phyloP scores from a whole-genome alignment of 768 basidiomycete genomes.

The Stropharia rugosoannulata region DNA sequence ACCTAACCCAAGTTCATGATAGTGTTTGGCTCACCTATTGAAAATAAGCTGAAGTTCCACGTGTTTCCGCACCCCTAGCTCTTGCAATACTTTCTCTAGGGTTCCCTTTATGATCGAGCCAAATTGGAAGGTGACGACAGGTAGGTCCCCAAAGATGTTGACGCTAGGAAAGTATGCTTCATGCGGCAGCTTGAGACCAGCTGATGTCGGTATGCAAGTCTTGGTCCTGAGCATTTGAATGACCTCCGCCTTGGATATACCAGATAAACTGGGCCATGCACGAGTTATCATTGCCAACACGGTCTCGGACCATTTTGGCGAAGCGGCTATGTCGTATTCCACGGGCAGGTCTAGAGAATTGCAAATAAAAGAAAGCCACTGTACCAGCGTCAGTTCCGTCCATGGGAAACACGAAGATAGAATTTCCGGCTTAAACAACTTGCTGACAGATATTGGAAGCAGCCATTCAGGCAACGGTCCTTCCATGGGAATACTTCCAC shows the following conservation, averaged over 20 bases:
- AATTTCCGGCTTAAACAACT: constrained; percentile 49
- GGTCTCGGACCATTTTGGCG: constrained; percentile 77
- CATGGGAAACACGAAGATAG: constrained; percentile 66
- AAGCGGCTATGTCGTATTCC: constrained; percentile 63
- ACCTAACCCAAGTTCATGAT: neutral
- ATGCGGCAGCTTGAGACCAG: constrained; percentile 69
- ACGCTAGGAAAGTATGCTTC: constrained; percentile 85
- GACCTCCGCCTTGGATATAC: constrained; percentile 45
- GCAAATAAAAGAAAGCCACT: constrained; percentile 75
- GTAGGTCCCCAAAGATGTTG: constrained; percentile 86
- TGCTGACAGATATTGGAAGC: constrained; percentile 66
- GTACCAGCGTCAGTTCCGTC: constrained; percentile 69
- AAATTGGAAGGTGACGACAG: constrained; percentile 74
- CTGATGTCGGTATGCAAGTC: constrained; percentile 69
- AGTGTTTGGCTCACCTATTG: constrained; percentile 52
- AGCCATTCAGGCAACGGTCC: constrained; percentile 76
- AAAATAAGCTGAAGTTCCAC: constrained; percentile 96
- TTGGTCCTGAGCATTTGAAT: constrained; percentile 45
- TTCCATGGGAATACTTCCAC: constrained; percentile 59
- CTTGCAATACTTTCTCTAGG: constrained; percentile 68
- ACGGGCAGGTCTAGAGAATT: constrained; percentile 39
- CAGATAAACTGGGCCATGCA: constrained; percentile 67
- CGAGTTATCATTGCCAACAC: constrained; percentile 66
- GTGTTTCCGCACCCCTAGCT: constrained; percentile 84
- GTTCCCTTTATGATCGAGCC: constrained; percentile 60